Percentiles rank a stretch among this genome's conserved stretches.
Evolutionary conservation across 2,329 filamentous ascomycete species (phyloP).

Genomic region (Pseudogymnoascus pannorum): DNA sequence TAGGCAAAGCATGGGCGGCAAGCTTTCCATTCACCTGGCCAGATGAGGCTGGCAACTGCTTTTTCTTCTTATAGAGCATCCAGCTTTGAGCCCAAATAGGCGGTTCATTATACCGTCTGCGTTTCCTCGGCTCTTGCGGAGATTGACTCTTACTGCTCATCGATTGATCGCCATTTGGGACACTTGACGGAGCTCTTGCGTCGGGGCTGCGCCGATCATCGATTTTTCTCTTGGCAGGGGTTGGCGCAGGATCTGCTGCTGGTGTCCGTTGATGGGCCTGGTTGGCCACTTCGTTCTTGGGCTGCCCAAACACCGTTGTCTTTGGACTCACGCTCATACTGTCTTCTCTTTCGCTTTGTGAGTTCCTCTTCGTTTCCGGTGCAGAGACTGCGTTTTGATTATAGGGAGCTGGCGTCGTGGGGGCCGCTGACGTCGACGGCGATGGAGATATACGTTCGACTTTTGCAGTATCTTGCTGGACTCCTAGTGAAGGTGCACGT

Average conservation of each 20-base stretch:
- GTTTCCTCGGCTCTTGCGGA: constrained; percentile 3
- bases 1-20: constrained; percentile 15
- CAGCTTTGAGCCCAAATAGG: constrained; percentile 38
- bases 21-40: constrained; percentile 8
- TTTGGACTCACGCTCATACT: constrained; percentile 75
- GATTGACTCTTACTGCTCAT: constrained; percentile 2
- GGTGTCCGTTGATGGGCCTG: constrained; percentile 24
- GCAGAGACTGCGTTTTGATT: constrained; percentile 42
- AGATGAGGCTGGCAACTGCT: constrained; percentile 22
- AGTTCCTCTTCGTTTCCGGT: constrained; percentile 34
- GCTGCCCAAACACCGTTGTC: constrained; percentile 42
- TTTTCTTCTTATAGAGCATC: constrained; percentile 10
- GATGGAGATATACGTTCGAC: constrained; percentile 31
- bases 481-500: constrained; percentile 30
- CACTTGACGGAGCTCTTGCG: constrained; percentile 20
- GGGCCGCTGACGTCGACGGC: constrained; percentile 34
- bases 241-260: constrained; percentile 31
- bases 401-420: constrained; percentile 38
- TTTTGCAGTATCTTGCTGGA: constrained; percentile 24
- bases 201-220: constrained; percentile 31
- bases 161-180: constrained; percentile 16
- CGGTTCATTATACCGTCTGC: constrained; percentile 39
- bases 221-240: constrained; percentile 42
- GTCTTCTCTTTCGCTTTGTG: constrained; percentile 57
- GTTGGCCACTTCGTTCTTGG: constrained; percentile 19